Conservation (phyloP, 306 rosid species). For the Glycine latifolia region DNA sequence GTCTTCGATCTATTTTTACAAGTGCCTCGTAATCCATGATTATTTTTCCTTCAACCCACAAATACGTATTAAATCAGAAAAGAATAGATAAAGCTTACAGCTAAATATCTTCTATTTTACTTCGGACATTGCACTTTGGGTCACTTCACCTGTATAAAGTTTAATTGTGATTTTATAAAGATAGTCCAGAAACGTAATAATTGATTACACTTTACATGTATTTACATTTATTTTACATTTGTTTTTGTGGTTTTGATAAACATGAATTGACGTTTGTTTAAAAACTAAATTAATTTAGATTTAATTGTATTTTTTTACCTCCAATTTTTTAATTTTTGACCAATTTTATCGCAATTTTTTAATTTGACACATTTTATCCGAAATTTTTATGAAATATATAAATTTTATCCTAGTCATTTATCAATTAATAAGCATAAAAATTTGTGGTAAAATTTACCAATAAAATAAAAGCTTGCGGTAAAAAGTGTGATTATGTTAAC, state of each 20-base stretch:
- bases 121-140: background rate
- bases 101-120: constrained; percentile 29
- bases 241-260: background rate
- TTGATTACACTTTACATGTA: background rate
- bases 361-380: no score
- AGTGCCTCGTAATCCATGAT: constrained; percentile 36
- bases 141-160: background rate
- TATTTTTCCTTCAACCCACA: constrained; percentile 38
- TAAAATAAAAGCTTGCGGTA: no score
- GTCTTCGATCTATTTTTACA: background rate
- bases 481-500: no score
- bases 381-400: no score
- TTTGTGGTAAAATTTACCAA: no score
- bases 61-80: constrained; percentile 16
- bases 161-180: background rate
- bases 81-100: constrained; percentile 21
- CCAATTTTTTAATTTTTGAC: no score
- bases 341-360: no score
- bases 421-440: no score
- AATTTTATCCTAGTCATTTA: no score
- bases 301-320: no score
- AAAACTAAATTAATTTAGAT: background rate
- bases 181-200: background rate
- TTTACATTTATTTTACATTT: background rate
- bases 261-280: background rate